Conservation (phyloP, 2,329 filamentous ascomycete species). For the Aaosphaeria pasadenensis region DNA sequence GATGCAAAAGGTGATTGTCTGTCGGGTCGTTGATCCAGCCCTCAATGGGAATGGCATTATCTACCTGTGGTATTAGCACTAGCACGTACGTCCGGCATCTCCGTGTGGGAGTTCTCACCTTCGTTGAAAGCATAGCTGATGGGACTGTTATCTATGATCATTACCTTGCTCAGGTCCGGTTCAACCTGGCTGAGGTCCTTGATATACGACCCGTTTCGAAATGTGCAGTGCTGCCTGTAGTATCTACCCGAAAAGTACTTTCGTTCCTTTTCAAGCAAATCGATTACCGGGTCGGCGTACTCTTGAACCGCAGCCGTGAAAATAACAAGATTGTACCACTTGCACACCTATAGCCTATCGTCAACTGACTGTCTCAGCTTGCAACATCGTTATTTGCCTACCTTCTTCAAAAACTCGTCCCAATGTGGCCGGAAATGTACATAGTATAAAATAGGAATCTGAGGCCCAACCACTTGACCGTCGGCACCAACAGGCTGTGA, state of each 20-base stretch:
- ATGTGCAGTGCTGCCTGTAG: slow-evolving; percentile 96
- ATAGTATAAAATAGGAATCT: slow-evolving; percentile 97
- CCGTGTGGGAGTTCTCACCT: slow-evolving; percentile 58
- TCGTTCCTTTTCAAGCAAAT: slow-evolving; percentile 94
- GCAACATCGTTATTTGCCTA: slow-evolving; percentile 37
- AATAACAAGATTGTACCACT: slow-evolving; percentile 96
- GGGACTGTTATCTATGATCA: slow-evolving; percentile 98
- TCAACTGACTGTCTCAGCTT: slow-evolving; percentile 1
- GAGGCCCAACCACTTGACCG: slow-evolving; percentile 69
- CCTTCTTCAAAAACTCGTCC: slow-evolving; percentile 89
- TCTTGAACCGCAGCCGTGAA: slow-evolving; percentile 98
- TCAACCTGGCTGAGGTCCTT: slow-evolving; percentile 96
- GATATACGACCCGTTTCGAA: slow-evolving; percentile 93
- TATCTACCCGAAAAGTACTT: slow-evolving; percentile 94
- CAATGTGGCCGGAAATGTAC: slow-evolving; percentile 97
- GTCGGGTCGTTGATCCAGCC: slow-evolving; percentile 99
- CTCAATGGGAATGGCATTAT: slow-evolving; percentile 98
- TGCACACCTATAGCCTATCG: slow-evolving; percentile 64
- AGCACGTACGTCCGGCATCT: neutral
- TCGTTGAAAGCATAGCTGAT: slow-evolving; percentile 98
- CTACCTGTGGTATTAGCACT: slow-evolving; percentile 49
- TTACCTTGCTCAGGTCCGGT: slow-evolving; percentile 94
- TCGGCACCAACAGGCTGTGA: slow-evolving; percentile 68
- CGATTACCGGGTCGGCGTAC: slow-evolving; percentile 97
- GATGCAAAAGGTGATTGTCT: slow-evolving; percentile 88